Evolutionary conservation across 805 yeast species (phyloP).

Genomic region (Schizosaccharomyces lindneri): DNA sequence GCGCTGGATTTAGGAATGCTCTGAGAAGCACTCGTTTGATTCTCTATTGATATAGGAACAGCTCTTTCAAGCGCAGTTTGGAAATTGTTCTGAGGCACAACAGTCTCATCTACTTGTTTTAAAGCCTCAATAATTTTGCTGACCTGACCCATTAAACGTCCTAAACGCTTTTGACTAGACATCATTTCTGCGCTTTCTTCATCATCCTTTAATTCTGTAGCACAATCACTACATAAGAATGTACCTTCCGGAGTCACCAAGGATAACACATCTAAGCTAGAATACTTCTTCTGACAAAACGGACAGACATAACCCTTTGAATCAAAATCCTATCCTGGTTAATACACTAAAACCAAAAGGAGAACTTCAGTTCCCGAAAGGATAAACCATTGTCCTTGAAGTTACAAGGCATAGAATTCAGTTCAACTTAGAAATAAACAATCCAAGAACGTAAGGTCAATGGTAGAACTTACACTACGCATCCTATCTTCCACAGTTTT

Average conservation of each 20-base stretch:
- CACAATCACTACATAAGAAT: slow-evolving; percentile 69
- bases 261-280: slow-evolving; percentile 72
- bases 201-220: slow-evolving; percentile 55
- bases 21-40: neutral
- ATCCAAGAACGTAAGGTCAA: neutral
- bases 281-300: slow-evolving; percentile 52
- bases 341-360: neutral
- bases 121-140: slow-evolving; percentile 67
- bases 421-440: neutral
- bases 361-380: no score
- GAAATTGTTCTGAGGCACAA: slow-evolving; percentile 68
- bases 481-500: slow-evolving; percentile 56
- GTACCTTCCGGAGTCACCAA: slow-evolving; percentile 54
- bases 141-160: slow-evolving; percentile 64
- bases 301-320: slow-evolving; percentile 91
- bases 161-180: slow-evolving; percentile 56
- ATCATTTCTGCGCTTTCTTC: slow-evolving; percentile 65
- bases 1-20: neutral
- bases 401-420: neutral
- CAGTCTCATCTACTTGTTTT: slow-evolving; percentile 57
- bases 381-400: no score
- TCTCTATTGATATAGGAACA: slow-evolving; percentile 50
- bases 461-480: slow-evolving; percentile 21
- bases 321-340: slow-evolving; percentile 27
- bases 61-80: slow-evolving; percentile 62